phyloP scores from a whole-genome alignment of 352 stramenopile genomes.

The Phytopythium oedochilum region DNA sequence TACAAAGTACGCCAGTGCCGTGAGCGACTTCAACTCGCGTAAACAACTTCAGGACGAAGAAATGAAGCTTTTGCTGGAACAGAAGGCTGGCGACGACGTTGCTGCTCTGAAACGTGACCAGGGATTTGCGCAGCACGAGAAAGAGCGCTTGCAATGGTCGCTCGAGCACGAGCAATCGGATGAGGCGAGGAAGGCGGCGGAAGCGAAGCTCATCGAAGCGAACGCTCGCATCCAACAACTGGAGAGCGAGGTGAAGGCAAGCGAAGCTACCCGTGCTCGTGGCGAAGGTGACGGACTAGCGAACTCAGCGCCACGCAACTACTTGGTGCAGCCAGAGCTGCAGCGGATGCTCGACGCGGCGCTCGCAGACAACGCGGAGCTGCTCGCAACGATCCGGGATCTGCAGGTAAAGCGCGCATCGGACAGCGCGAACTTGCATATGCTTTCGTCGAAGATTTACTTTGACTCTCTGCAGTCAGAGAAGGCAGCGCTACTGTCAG shows the following conservation, averaged over 20 bases:
- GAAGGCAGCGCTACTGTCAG: slow-evolving; percentile 3
- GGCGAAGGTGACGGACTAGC: neutral
- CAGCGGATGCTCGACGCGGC: slow-evolving; percentile 45
- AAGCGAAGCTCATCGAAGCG: slow-evolving; percentile 22
- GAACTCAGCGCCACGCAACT: neutral
- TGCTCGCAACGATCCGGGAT: slow-evolving; percentile 58
- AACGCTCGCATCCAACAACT: slow-evolving; percentile 39
- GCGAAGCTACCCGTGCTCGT: neutral
- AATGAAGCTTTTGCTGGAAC: slow-evolving; percentile 10
- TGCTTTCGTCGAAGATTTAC: slow-evolving; percentile 28
- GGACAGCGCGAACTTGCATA: slow-evolving; percentile 27
- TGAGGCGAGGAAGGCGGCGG: slow-evolving; percentile 22
- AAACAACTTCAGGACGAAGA: slow-evolving; percentile 17
- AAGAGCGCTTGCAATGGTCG: slow-evolving; percentile 20
- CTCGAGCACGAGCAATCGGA: slow-evolving; percentile 12
- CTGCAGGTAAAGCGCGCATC: slow-evolving; percentile 50
- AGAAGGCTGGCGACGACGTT: slow-evolving; percentile 21
- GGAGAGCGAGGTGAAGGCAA: slow-evolving; percentile 21
- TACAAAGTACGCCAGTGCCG: slow-evolving; percentile 7
- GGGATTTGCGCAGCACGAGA: slow-evolving; percentile 13
- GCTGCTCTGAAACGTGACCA: slow-evolving; percentile 20
- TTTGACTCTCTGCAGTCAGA: slow-evolving; percentile 11
- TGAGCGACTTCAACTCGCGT: slow-evolving; percentile 9
- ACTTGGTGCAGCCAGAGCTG: slow-evolving; percentile 19
- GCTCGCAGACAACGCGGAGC: slow-evolving; percentile 51